Evolutionary conservation across 1,139 yeast species (phyloP).

Genomic region (Taphrina confusa): DNA sequence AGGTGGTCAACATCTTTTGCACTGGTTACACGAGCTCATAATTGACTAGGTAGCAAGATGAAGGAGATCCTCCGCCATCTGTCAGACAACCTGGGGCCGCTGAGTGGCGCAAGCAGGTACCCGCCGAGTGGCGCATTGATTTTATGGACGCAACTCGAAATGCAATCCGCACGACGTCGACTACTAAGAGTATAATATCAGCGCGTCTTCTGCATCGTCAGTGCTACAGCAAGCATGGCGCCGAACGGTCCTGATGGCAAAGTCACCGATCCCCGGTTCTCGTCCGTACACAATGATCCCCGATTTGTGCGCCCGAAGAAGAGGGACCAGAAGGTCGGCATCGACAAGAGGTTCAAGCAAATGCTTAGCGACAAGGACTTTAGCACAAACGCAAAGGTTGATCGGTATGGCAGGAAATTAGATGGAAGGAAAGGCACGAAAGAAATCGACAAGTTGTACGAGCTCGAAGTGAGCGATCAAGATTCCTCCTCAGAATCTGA

Average conservation of each 20-base stretch:
- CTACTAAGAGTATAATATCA: too few relatives aligned
- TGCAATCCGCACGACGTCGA: too few relatives aligned
- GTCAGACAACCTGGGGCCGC: conserved; percentile 8
- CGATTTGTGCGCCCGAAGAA: conserved; percentile 73
- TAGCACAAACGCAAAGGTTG: conserved; percentile 65
- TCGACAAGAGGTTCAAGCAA: conserved; percentile 83
- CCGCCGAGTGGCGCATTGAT: conserved; percentile 14
- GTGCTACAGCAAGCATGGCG: background rate
- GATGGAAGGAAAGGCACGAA: conserved; percentile 50
- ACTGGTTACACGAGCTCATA: too few relatives aligned
- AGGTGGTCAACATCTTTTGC: too few relatives aligned
- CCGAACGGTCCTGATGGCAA: background rate
- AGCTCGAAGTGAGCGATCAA: conserved; percentile 46
- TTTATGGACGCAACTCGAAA: too few relatives aligned
- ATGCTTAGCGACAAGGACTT: conserved; percentile 61
- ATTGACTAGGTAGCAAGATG: too few relatives aligned
- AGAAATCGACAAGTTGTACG: conserved; percentile 68
- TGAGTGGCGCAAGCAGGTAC: conserved; percentile 19
- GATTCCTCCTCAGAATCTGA: conserved; percentile 41
- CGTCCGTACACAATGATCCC: conserved; percentile 81
- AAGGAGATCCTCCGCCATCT: too few relatives aligned
- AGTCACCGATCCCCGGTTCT: conserved; percentile 67
- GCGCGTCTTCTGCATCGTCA: too few relatives aligned
- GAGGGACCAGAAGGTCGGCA: conserved; percentile 69
- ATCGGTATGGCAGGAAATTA: conserved; percentile 80